phyloP scores from a whole-genome alignment of 2,329 filamentous ascomycete genomes.

The Aurifilum marmelostoma region DNA sequence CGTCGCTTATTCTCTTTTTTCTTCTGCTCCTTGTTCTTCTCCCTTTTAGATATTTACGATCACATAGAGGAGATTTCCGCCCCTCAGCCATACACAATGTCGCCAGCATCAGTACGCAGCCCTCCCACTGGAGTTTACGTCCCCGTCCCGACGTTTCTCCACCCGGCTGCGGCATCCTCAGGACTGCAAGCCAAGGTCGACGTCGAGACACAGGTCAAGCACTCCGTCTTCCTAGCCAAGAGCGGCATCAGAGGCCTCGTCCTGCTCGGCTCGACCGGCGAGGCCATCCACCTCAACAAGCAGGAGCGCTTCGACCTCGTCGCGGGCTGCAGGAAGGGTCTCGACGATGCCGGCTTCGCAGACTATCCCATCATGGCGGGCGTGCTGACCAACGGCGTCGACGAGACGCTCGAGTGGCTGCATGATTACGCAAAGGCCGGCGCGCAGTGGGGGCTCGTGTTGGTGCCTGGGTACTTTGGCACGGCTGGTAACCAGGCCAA shows the following conservation, averaged over 20 bases:
- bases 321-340: slow-evolving; percentile 56
- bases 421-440: slow-evolving; percentile 56
- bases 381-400: slow-evolving; percentile 63
- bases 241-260: slow-evolving; percentile 65
- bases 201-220: slow-evolving; percentile 58
- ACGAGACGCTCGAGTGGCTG: slow-evolving; percentile 56
- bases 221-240: slow-evolving; percentile 62
- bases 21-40: background rate
- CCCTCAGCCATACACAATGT: slow-evolving; percentile 5
- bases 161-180: slow-evolving; percentile 46
- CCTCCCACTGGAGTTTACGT: slow-evolving; percentile 62
- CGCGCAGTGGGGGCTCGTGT: slow-evolving; percentile 64
- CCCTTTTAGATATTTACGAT: background rate
- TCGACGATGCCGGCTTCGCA: slow-evolving; percentile 58
- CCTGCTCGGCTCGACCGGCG: slow-evolving; percentile 66
- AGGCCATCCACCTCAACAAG: slow-evolving; percentile 64
- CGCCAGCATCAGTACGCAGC: slow-evolving; percentile 19
- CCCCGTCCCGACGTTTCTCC: slow-evolving; percentile 68
- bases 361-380: slow-evolving; percentile 65
- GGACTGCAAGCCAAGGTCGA: slow-evolving; percentile 57
- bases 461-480: slow-evolving; percentile 69
- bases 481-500: slow-evolving; percentile 60
- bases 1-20: background rate
- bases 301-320: slow-evolving; percentile 60
- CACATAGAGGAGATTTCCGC: background rate